Evolutionary conservation across 2,329 filamentous ascomycete genomes (phyloP), one percentile per base, ranked within the genome.

Genomic region (Plenodomus tracheiphilus): DNA sequence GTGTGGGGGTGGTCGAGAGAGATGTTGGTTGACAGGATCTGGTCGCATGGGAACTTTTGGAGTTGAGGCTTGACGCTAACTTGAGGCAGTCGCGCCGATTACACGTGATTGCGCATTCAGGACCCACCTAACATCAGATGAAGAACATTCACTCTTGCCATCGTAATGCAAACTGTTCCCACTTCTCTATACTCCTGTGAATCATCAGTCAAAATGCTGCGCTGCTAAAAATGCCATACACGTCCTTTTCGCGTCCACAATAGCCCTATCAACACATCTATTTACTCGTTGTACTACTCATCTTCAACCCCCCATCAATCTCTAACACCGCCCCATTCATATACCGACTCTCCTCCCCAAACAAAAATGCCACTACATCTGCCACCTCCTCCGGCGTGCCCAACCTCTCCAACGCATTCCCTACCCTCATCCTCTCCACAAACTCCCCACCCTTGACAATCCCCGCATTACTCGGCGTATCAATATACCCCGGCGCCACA

Each of bases 281-380:
- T 49, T 58, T 60, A 43, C 56, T 59, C 16, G 55, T 62, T 25
- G 61, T 65, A 54, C 59, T 64, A 47, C 51, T 63, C 61, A 62
- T 65, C 54, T 60, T 66, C n/a, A 69, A 46, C 22, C 69, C 73
- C 3, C 80, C 80, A 63, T 79, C 77, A 41, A 80, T 69, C 58
- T 79, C 76, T 39, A 79, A 64, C 16, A 80, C 73, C 55, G 68
- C 71, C 13, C 77, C 77, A 59, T 75, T 79, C 46, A 79, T 71
- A 68, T 79, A 80, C 49, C 69, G 62, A 25, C 67, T 68, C 43
- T 74, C 75, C 16, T 75, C 71, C 21, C 76, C 72, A 48, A 79
- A 75, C 59, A 81, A 61, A 61, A 79, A 81, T 7, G 74, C 72
- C 18, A 79, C 77, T 9, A 79, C 75, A 66, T 79, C 76, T 30